Base-by-base conservation (phyloP, 78 protist genomes). In the Pigoraptor vietnamica region DNA sequence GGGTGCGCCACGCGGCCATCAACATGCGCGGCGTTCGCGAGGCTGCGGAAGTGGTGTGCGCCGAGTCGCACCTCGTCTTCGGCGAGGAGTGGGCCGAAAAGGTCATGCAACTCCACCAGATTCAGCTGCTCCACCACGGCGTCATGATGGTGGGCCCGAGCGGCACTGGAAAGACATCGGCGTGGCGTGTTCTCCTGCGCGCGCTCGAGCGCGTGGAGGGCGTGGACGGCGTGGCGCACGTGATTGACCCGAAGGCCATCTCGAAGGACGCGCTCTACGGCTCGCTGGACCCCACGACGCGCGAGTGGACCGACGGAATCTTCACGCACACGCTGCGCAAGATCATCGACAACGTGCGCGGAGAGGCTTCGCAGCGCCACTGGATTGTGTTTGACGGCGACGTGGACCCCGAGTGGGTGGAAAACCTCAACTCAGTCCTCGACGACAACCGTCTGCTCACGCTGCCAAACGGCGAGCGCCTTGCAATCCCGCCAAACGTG, bases 321-420 rank as follows among this genome's bases (percentile, higher is more conserved):
- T 98, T 99, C 92, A 99, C 99, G 1, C 92, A 89, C 40, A 90
- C 95, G 21, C 92, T 98, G 39, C 95, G 97, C 90, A 84, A 93
- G 90, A 96, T 97, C 86, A 90, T 96, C 39, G 99, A 97, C 91
- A 95, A 96, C 82, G 94, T 91, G 40, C 94, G 96, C n/a, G 95
- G 94, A 67, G 99, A 95, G 94, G 25, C 40, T 25, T 32, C 82
- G 24, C 56, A 94, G 90, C 92, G 96, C 79, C 99, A 98, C 81
- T 99, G 99, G 99, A 98, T 99, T 87, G 89, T 99, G 39, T 96
- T 98, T 40, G 99, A 99, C 89, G 99, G 99, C 35, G 99, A 98
- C 91, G 98, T 99, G n/a, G 99, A 98, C 91, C 99, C 99, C 2
- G 99, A 98, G 91, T 98, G 99, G 99, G 99, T 99, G 25, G 99